These are phyloP conservation scores for Talaromyces sp. DNA, from an alignment of 2,329 filamentous ascomycete genomes.

Conservation along the genomic window DNA sequence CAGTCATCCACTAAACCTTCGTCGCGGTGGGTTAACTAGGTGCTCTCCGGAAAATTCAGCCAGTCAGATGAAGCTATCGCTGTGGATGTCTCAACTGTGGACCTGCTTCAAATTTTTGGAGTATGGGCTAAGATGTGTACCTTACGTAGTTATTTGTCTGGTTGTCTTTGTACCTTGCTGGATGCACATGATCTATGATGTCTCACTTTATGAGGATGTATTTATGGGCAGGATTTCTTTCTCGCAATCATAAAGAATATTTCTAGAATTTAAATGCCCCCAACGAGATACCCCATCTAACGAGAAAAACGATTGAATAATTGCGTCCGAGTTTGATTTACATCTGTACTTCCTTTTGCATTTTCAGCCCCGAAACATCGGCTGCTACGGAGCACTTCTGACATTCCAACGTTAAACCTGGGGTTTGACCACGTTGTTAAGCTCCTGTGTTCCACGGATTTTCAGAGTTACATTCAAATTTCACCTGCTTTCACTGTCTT, in stretches of 20 bases:
- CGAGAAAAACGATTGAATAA: background rate
- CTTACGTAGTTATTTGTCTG: slow-evolving; percentile 1
- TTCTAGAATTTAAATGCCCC: background rate
- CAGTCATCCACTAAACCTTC: background rate
- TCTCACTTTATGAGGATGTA: background rate
- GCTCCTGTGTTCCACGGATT: background rate
- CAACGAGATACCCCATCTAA: background rate
- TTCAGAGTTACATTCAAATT: background rate
- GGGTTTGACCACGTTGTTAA: background rate
- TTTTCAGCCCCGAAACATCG: background rate
- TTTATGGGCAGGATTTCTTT: background rate
- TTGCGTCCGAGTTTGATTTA: background rate
- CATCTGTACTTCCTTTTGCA: background rate
- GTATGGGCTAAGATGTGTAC: background rate
- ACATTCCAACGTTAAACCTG: background rate
- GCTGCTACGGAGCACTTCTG: background rate
- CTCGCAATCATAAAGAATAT: background rate
- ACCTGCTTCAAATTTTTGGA: background rate
- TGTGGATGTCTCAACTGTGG: background rate
- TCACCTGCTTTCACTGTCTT: too few relatives aligned
- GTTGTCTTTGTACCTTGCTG: background rate
- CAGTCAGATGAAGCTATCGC: background rate
- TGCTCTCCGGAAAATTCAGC: background rate
- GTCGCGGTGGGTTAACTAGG: background rate
- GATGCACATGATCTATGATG: slow-evolving; percentile 2